These are phyloP conservation scores for Cadophora gregata DNA, from an alignment of 2,329 filamentous ascomycete species.

Conservation along the genomic window DNA sequence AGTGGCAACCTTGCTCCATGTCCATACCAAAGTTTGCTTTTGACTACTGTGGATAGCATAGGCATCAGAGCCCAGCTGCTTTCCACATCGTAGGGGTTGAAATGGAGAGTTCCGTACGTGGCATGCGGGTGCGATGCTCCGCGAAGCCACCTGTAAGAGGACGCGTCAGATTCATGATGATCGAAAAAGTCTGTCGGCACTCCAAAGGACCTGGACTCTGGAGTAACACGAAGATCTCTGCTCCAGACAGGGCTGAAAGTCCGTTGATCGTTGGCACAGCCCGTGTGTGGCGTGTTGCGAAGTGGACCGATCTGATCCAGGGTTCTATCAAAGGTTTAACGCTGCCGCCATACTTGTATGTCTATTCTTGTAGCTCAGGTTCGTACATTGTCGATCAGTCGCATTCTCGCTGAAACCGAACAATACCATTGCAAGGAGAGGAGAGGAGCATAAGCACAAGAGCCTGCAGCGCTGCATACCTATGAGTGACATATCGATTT, in stretches of 20 bases:
- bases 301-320: background rate
- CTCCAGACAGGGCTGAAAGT: conserved; percentile 20
- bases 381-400: conserved; percentile 4
- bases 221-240: conserved; percentile 19
- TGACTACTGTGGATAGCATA: background rate
- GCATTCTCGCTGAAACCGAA: conserved; percentile 7
- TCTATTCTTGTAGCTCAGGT: background rate
- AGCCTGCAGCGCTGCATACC: background rate
- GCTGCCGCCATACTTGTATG: background rate
- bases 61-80: background rate
- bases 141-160: background rate
- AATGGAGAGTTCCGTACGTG: background rate
- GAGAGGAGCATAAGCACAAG: background rate
- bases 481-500: background rate
- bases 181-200: background rate
- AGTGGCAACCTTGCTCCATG: conserved; percentile 1
- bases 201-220: background rate
- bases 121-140: background rate
- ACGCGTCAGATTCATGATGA: conserved; percentile 1
- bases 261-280: conserved; percentile 23
- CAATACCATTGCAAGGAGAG: background rate
- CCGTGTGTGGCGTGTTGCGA: conserved; percentile 22
- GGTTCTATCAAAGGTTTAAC: background rate
- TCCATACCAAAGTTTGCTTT: background rate
- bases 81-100: background rate